Evolutionary conservation across 106 monocot genomes (phyloP), one percentile per base, ranked within the genome.

Genomic region (Acanthochlamys bracteata): DNA sequence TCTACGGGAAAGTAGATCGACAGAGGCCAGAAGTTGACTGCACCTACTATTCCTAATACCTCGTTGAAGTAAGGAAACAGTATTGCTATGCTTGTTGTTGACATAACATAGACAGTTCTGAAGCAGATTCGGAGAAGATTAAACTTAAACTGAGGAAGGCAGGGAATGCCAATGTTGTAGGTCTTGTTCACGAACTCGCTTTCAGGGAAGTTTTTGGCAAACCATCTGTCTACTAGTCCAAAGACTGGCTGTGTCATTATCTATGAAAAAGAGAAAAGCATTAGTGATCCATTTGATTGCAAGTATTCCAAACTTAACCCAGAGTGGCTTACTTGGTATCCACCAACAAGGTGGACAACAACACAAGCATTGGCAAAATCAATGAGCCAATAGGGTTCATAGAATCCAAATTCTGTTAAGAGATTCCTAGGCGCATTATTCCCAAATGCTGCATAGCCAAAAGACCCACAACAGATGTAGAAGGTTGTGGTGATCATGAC

Each of bases 371-470:
- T 84, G 39, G 80, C 80, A 39, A 80, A 61, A 42, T 84, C 76
- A 20, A 84, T 72, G 42, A 84, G 84, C 84, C 84, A 84, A 58
- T 73, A 84, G 0, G 84, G 80, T 27, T 84, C 70, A 60, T 74
- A 80, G 76, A 80, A 84, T 10, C 84, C 84, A 20, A 80, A 84
- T 17, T 76, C 84, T 2, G 84, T 84, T n/a, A 84, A 73, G 52
- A 84, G 74, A 62, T 84, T 84, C 0, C 76, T 76, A 2, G 84
- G 84, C 0, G 74, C 69, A 24, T 70, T 59, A 41, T 84, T 66
- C 0, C 84, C 84, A 22, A 84, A 84, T 42, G 84, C 84, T 0
- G 80, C 80, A 33, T 84, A 84, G 16, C 84, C 84, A 68, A 84
- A 80, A 69, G 69, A 76, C 7, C 84, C 84, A 19, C 84, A 84